Percentiles rank a stretch among this genome's conserved stretches.
phyloP scores from a whole-genome alignment of 768 basidiomycete species.

The Cantharellus anzutake region DNA sequence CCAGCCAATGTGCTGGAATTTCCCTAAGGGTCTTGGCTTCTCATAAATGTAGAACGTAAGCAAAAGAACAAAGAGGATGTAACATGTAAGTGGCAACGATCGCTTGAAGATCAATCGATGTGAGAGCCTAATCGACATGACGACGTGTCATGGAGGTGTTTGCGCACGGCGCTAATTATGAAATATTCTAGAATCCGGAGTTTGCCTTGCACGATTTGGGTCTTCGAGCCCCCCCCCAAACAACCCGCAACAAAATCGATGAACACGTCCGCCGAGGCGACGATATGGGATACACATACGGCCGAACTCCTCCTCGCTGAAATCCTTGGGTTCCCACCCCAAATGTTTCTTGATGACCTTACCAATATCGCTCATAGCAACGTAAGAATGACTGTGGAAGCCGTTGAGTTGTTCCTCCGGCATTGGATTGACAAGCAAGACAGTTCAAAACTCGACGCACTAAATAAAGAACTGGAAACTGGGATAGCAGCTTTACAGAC shows the following conservation, averaged over 20 bases:
- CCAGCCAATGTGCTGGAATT: slow-evolving; percentile 61
- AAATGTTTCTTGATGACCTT: slow-evolving; percentile 70
- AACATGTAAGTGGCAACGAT: not conserved
- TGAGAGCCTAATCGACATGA: too few species aligned
- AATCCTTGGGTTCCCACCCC: slow-evolving; percentile 68
- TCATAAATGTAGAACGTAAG: slow-evolving; percentile 4
- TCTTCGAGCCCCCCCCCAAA: too few species aligned
- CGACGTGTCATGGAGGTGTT: too few species aligned
- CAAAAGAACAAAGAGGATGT: not conserved
- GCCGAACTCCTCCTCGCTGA: slow-evolving; percentile 21
- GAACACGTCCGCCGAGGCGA: not conserved
- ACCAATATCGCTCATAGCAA: slow-evolving; percentile 68
- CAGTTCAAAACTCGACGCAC: not conserved
- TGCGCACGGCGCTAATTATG: too few species aligned
- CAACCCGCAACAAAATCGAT: too few species aligned
- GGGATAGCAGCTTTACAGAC: slow-evolving; percentile 79
- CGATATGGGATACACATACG: not conserved
- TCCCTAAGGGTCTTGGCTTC: slow-evolving; percentile 1
- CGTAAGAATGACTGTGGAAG: slow-evolving; percentile 58
- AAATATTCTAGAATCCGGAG: too few species aligned
- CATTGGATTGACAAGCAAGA: slow-evolving; percentile 42
- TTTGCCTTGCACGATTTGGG: too few species aligned
- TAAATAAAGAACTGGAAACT: slow-evolving; percentile 36
- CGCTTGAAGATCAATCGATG: not conserved
- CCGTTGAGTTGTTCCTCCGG: slow-evolving; percentile 57